These are phyloP conservation scores for Diaporthe aspalathi DNA, from an alignment of 2,329 filamentous ascomycete species.

Conservation along the genomic window DNA sequence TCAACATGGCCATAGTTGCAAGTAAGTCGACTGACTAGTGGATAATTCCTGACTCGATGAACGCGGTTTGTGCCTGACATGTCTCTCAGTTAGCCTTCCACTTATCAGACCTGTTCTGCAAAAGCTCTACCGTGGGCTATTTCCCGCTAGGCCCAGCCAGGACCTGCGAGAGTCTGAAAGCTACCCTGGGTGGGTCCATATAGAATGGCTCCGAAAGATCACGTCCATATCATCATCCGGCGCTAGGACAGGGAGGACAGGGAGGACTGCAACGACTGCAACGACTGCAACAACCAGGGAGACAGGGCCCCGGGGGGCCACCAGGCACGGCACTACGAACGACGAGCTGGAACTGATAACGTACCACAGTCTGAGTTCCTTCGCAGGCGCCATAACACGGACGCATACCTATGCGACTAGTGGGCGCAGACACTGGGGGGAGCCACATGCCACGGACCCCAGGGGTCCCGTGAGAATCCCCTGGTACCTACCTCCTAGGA, in stretches of 20 bases:
- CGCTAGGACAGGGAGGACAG: background rate
- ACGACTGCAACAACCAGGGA: background rate
- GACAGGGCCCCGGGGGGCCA: background rate
- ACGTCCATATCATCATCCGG: constrained; percentile 10
- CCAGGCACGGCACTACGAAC: background rate
- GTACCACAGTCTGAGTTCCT: background rate
- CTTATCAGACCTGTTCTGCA: constrained; percentile 11
- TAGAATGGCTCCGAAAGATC: constrained; percentile 21
- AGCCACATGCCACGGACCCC: background rate
- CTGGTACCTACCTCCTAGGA: background rate
- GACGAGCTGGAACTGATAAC: background rate
- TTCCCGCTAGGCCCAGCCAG: background rate
- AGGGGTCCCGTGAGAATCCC: background rate
- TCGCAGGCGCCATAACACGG: background rate
- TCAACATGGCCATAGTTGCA: constrained; percentile 27
- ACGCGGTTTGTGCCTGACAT: background rate
- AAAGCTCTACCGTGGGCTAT: background rate
- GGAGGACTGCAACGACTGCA: background rate
- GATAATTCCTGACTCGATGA: rapidly evolving
- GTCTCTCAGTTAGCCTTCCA: constrained; percentile 11
- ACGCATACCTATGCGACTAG: background rate
- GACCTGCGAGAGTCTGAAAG: background rate
- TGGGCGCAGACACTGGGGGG: background rate
- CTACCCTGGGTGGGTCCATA: constrained; percentile 11
- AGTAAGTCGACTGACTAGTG: background rate